Percentiles rank a stretch among this genome's conserved stretches.
phyloP scores from a whole-genome alignment of 176 grass and related monocot species.

The Rhynchospora breviuscula region DNA sequence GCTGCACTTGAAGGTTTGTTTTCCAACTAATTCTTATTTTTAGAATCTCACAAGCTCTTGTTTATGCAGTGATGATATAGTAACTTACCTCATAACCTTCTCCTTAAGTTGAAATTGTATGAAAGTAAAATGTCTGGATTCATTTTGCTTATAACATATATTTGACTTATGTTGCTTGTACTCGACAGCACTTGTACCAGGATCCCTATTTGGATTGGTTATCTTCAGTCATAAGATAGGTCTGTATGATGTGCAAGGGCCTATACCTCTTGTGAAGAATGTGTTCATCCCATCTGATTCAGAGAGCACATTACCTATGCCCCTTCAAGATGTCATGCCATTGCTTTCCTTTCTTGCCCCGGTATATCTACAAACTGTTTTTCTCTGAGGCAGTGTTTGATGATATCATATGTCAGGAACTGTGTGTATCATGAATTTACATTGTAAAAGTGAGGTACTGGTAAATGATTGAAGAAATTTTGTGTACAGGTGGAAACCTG shows the following conservation, averaged over 20 bases:
- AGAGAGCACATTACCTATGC: constrained; percentile 46
- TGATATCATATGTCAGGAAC: not conserved
- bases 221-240: constrained; percentile 98
- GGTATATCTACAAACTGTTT: constrained; percentile 38
- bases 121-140: constrained; percentile 5
- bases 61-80: not conserved
- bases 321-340: constrained; percentile 89
- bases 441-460: not conserved
- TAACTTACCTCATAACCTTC: not conserved
- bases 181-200: constrained; percentile 75
- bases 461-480: constrained; percentile 11
- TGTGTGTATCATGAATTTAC: constrained; percentile 1
- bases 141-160: not conserved
- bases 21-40: not conserved
- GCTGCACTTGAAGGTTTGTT: constrained; percentile 80
- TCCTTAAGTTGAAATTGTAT: not conserved
- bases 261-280: constrained; percentile 82
- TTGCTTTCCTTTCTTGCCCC: constrained; percentile 87
- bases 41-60: not conserved
- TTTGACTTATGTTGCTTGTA: constrained; percentile 27
- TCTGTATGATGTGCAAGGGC: constrained; percentile 92
- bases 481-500: constrained; percentile 65
- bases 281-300: constrained; percentile 66
- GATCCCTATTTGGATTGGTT: constrained; percentile 81
- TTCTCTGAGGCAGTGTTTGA: constrained; percentile 17